A percentile compares a stretch with the other conserved stretches of the same genome.
Evolutionary conservation across 2,329 filamentous ascomycete genomes (phyloP).

Genomic region (Immersiporthe knoxdaviesiana): DNA sequence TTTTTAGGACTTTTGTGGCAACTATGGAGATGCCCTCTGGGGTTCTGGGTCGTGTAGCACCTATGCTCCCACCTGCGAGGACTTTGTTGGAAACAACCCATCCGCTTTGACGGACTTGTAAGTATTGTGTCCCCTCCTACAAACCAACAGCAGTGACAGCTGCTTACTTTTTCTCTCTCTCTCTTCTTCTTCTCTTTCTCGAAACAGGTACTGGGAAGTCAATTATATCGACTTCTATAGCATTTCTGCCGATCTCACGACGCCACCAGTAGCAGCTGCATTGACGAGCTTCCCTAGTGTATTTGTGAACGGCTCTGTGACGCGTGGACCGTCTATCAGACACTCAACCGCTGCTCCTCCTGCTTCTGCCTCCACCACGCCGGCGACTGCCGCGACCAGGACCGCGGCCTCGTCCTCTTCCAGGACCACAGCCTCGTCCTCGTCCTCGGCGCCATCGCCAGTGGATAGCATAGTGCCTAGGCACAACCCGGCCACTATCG

Average conservation of each 20-base stretch:
- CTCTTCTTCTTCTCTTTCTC: neutral
- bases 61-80: conserved; percentile 48
- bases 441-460: conserved; percentile 18
- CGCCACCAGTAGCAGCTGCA: too few species aligned
- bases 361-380: conserved; percentile 9
- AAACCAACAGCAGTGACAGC: neutral
- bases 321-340: neutral
- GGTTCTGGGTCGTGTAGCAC: conserved; percentile 43
- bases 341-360: neutral
- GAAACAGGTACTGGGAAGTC: conserved; percentile 54
- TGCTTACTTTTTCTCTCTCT: neutral
- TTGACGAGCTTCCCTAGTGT: neutral
- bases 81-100: conserved; percentile 52
- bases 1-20: conserved; percentile 71
- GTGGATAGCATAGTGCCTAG: conserved; percentile 21
- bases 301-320: neutral
- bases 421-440: neutral
- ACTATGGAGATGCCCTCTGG: conserved; percentile 65
- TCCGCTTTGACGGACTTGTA: conserved; percentile 45
- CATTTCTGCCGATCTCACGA: too few species aligned
- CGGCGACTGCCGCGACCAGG: neutral
- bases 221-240: conserved; percentile 55
- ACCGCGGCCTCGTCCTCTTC: conserved; percentile 11
- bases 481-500: conserved; percentile 23
- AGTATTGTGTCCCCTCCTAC: conserved; percentile 29